phyloP scores from a whole-genome alignment of 345 rosid species.

The Eucalyptus guilfoylei region DNA sequence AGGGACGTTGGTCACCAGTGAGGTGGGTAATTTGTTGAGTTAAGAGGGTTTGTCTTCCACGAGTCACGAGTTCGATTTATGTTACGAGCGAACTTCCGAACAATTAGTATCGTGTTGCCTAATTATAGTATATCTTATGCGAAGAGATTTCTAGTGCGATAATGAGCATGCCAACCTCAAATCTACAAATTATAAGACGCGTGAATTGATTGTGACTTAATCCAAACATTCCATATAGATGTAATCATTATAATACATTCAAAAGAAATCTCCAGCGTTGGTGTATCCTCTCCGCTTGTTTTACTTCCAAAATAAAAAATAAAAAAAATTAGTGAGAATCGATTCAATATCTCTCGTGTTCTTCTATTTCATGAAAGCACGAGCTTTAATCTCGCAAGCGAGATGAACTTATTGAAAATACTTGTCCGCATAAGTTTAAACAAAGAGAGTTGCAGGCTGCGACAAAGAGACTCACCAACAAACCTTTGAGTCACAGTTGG shows the following conservation, averaged over 20 bases:
- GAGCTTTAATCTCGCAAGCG: not conserved
- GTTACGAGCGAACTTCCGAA: fast-evolving
- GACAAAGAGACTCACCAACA: not conserved
- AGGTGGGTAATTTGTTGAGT: not conserved
- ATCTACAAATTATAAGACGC: not conserved
- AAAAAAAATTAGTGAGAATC: not conserved
- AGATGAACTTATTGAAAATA: not conserved
- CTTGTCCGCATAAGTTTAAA: not conserved
- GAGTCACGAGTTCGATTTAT: not conserved
- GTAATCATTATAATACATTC: not conserved
- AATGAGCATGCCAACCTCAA: not conserved
- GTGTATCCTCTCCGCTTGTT: not conserved
- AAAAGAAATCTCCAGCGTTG: not conserved
- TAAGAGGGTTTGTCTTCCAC: not conserved
- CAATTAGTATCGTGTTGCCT: fast-evolving
- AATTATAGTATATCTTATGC: not conserved
- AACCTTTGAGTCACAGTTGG: not conserved
- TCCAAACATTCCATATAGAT: not conserved
- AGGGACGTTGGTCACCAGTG: not conserved
- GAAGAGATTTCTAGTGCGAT: fast-evolving
- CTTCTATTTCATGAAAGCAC: not conserved
- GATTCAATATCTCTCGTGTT: not conserved
- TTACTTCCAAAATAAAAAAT: not conserved
- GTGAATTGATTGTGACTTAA: fast-evolving
- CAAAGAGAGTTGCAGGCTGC: not conserved